phyloP scores from a whole-genome alignment of 176 grass and related monocot genomes.

The Aechmea fasciata region DNA sequence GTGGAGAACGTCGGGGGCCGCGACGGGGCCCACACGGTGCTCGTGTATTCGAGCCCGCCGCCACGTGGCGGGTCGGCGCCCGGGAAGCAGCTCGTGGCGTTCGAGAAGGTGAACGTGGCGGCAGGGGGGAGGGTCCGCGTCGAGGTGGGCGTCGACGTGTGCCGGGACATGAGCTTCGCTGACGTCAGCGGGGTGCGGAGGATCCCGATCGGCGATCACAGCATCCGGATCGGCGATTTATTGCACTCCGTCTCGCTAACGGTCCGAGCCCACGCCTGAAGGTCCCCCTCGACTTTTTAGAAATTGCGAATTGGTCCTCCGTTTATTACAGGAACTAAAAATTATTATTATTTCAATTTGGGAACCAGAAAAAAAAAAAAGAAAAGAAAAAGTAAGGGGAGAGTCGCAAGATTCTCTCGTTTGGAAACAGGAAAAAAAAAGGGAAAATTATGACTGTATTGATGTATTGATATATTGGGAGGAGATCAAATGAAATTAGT shows the following conservation, averaged over 20 bases:
- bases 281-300: no score
- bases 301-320: no score
- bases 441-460: no score
- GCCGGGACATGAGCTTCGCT: constrained; percentile 39
- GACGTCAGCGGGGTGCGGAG: constrained; percentile 34
- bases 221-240: constrained; percentile 43
- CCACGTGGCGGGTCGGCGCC: constrained; percentile 25
- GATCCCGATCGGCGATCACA: constrained; percentile 55
- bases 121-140: constrained; percentile 41
- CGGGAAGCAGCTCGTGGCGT: constrained; percentile 47
- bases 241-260: constrained; percentile 39
- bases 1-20: constrained; percentile 46
- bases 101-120: constrained; percentile 62
- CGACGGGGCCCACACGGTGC: constrained; percentile 56
- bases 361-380: no score
- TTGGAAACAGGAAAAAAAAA: no score
- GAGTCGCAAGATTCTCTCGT: no score
- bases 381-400: no score
- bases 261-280: not conserved
- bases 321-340: no score
- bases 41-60: constrained; percentile 45
- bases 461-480: no score
- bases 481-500: no score
- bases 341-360: no score
- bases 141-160: constrained; percentile 51